Percentiles rank a stretch among this genome's conserved stretches.
These are phyloP conservation scores for Cryptococcus floricola DNA, from an alignment of 1,284 basidiomycete species.

Conservation along the genomic window DNA sequence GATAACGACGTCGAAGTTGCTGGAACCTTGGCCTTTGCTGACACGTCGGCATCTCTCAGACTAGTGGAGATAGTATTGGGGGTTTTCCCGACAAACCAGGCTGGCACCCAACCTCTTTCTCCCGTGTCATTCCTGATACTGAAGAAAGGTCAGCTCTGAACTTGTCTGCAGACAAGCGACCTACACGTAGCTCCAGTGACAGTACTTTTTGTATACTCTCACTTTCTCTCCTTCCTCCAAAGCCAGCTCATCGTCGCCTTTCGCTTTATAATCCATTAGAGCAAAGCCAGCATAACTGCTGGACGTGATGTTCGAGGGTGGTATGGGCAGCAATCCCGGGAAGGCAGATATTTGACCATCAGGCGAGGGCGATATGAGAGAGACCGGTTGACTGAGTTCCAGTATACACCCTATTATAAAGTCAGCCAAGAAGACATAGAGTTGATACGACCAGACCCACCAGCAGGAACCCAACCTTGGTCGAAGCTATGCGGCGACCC, in stretches of 20 bases:
- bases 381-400: slow-evolving; percentile 72
- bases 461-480: slow-evolving; percentile 84
- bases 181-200: slow-evolving; percentile 64
- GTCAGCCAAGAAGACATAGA: background rate
- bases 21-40: slow-evolving; percentile 29
- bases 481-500: slow-evolving; percentile 67
- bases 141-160: background rate
- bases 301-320: slow-evolving; percentile 81
- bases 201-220: slow-evolving; percentile 94
- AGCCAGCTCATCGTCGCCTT: slow-evolving; percentile 82
- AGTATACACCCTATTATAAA: slow-evolving; percentile 68
- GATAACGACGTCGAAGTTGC: background rate
- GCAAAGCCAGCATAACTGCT: slow-evolving; percentile 91
- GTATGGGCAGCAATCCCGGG: slow-evolving; percentile 58
- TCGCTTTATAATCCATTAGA: slow-evolving; percentile 89
- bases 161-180: background rate
- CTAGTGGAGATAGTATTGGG: background rate
- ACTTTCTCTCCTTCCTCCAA: slow-evolving; percentile 79
- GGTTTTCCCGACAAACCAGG: slow-evolving; percentile 49
- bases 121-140: slow-evolving; percentile 81
- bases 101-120: slow-evolving; percentile 84
- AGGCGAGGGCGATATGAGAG: slow-evolving; percentile 49
- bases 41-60: slow-evolving; percentile 52
- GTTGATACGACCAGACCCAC: slow-evolving; percentile 23
- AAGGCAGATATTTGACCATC: slow-evolving; percentile 24